Conservation (phyloP, 768 basidiomycete species). For the Mycena pura region DNA sequence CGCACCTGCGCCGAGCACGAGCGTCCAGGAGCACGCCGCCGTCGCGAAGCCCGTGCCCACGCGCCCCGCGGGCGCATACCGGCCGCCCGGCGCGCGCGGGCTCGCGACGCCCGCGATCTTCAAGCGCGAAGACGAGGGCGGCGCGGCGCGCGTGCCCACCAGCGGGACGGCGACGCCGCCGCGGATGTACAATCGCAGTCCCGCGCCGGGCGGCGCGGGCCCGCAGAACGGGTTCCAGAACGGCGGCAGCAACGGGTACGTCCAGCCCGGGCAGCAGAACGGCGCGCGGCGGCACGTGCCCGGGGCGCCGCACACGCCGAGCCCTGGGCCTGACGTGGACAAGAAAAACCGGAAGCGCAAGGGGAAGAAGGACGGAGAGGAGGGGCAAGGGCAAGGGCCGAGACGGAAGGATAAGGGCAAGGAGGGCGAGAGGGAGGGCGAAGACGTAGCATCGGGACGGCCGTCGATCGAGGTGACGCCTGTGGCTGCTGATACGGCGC, state of each 20-base stretch:
- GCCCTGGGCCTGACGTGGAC: conserved; percentile 50
- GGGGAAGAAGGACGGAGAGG: conserved; percentile 47
- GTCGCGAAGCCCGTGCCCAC: conserved; percentile 60
- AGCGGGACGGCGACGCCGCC: conserved; percentile 69
- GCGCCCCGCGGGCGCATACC: conserved; percentile 87
- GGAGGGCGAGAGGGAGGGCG: conserved; percentile 34
- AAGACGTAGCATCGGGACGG: conserved; percentile 35
- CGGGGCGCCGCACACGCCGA: conserved; percentile 64
- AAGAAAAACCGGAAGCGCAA: conserved; percentile 61
- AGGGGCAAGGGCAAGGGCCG: conserved; percentile 42
- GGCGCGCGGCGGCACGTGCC: conserved; percentile 72
- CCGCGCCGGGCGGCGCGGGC: conserved; percentile 56
- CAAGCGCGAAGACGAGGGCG: conserved; percentile 92
- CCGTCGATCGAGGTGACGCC: conserved; percentile 46
- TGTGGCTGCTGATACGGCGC: background rate
- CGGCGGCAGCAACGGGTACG: conserved; percentile 40
- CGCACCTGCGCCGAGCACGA: conserved; percentile 69
- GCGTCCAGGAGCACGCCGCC: conserved; percentile 56
- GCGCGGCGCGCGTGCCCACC: conserved; percentile 56
- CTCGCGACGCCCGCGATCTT: conserved; percentile 87
- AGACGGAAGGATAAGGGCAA: conserved; percentile 45
- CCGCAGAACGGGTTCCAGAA: conserved; percentile 40
- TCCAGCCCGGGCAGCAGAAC: conserved; percentile 34
- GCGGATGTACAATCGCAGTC: conserved; percentile 63
- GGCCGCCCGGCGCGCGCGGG: conserved; percentile 93